Conservation (phyloP, 2,329 filamentous ascomycete species). For the Harringtonia aguacate region DNA sequence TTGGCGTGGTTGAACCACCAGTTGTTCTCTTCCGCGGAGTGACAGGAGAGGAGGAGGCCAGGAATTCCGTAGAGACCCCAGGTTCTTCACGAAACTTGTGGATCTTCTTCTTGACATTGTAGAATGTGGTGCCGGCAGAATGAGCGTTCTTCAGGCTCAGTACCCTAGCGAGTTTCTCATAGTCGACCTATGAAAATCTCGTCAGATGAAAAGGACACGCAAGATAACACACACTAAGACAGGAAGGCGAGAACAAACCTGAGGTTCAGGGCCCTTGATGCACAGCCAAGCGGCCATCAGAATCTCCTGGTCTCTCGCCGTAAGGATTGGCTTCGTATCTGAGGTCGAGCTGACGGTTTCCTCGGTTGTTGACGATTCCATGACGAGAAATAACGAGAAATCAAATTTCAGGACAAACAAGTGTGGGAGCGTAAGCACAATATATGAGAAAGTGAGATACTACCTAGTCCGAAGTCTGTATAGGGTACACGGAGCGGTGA, state of each 20-base stretch:
- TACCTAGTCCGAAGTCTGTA: too few species aligned
- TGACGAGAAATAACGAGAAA: background rate
- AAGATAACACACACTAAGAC: background rate
- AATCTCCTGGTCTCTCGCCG: constrained; percentile 8
- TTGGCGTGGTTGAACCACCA: background rate
- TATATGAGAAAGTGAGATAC: too few species aligned
- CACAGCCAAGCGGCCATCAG: constrained; percentile 9
- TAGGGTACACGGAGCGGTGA: too few species aligned
- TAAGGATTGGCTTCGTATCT: background rate
- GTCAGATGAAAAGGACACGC: background rate
- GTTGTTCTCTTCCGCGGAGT: constrained; percentile 5
- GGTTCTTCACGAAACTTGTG: constrained; percentile 1
- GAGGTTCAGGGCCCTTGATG: constrained; percentile 9
- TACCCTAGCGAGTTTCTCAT: constrained; percentile 5
- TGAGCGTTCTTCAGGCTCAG: constrained; percentile 8
- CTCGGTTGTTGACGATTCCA: background rate
- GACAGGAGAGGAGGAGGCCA: background rate
- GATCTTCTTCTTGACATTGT: constrained; percentile 8
- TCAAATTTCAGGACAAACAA: too few species aligned
- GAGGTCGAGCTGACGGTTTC: background rate
- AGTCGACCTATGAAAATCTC: constrained; percentile 4
- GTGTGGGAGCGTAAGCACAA: too few species aligned
- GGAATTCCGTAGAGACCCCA: too few species aligned
- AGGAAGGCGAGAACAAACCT: constrained; percentile 1
- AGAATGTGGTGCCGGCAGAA: constrained; percentile 6